Conservation (phyloP, 2,329 filamentous ascomycete species). For the Fusarium euwallaceae region DNA sequence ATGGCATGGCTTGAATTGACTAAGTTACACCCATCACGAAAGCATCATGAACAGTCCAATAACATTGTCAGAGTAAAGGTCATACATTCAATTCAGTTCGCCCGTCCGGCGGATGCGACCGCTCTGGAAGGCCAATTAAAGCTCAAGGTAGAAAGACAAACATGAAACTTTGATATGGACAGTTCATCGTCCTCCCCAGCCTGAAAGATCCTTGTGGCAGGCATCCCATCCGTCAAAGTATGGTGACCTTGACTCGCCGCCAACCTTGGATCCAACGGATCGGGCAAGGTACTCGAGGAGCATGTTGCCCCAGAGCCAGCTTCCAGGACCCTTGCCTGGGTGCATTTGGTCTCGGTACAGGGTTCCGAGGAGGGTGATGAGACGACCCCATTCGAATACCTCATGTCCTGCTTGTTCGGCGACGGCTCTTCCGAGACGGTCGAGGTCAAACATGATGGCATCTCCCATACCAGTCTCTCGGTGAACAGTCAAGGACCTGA, state of each 20-base stretch:
- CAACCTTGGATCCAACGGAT: conserved; percentile 7
- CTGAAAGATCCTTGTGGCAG: conserved; percentile 1
- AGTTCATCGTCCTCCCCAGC: conserved; percentile 27
- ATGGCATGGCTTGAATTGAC: too few relatives aligned
- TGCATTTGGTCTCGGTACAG: conserved; percentile 24
- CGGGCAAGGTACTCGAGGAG: conserved; percentile 30
- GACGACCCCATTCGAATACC: conserved; percentile 34
- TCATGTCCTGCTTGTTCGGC: conserved; percentile 38
- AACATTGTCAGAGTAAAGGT: not conserved
- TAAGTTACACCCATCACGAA: not conserved
- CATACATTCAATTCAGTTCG: conserved; percentile 1
- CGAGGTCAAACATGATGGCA: conserved; percentile 37
- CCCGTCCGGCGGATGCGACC: not conserved
- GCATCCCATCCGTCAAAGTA: conserved; percentile 29
- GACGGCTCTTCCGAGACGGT: conserved; percentile 31
- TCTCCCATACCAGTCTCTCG: conserved; percentile 29
- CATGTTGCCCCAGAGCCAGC: conserved; percentile 39
- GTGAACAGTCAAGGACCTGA: conserved; percentile 31
- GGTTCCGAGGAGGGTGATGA: conserved; percentile 26
- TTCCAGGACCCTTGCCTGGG: conserved; percentile 29
- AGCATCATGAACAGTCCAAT: not conserved
- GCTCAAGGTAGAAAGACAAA: not conserved
- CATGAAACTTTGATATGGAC: not conserved
- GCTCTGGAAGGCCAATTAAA: not conserved
- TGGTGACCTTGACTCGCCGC: conserved; percentile 9